These are phyloP conservation scores for Alternaria brassicae DNA, from an alignment of 2,329 filamentous ascomycete genomes.

Conservation along the genomic window DNA sequence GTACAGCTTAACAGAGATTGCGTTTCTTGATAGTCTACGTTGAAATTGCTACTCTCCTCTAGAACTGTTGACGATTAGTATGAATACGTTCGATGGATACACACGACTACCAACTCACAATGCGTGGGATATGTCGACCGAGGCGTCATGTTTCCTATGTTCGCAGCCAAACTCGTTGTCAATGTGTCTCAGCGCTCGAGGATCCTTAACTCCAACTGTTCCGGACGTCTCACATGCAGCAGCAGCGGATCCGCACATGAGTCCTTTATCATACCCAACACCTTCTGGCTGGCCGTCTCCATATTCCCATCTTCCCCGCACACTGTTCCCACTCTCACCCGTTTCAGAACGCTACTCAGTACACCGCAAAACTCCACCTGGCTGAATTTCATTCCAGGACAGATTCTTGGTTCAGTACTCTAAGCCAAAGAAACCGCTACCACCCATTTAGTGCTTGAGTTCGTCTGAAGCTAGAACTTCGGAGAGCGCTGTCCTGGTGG, in stretches of 20 bases:
- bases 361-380: constrained; percentile 63
- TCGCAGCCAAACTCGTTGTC: background rate
- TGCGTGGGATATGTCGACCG: background rate
- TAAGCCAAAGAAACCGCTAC: constrained; percentile 55
- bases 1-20: background rate
- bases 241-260: constrained; percentile 20
- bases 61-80: background rate
- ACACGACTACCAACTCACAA: background rate
- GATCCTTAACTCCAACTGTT: constrained; percentile 3
- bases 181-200: background rate
- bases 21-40: background rate
- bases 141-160: background rate
- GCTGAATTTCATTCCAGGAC: constrained; percentile 63
- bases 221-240: constrained; percentile 17
- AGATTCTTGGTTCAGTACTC: constrained; percentile 58
- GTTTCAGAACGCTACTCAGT: constrained; percentile 41
- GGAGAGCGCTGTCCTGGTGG: background rate
- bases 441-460: constrained; percentile 8
- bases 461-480: constrained; percentile 2
- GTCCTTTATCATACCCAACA: constrained; percentile 19
- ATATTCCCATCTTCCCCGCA: background rate
- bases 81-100: background rate
- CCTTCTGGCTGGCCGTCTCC: constrained; percentile 6
- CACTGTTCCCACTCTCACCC: constrained; percentile 8
- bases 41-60: background rate